These are phyloP conservation scores for Termitomyces sp. DNA, from an alignment of 768 basidiomycete species.

Conservation along the genomic window DNA sequence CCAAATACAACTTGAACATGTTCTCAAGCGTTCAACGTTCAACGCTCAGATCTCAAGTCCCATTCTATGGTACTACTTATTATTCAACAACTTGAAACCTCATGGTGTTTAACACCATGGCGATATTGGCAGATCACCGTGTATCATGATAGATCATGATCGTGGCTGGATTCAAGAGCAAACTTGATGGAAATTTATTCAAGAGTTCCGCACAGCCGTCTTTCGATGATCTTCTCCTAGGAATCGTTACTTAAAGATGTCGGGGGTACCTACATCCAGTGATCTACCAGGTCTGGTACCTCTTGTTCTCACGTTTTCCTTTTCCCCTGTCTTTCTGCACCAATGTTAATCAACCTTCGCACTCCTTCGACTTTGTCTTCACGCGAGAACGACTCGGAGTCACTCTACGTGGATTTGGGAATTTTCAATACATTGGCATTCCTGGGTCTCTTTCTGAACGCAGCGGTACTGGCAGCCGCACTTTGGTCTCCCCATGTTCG, in stretches of 20 bases:
- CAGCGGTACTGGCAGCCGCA: background rate
- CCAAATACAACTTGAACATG: too few relatives aligned
- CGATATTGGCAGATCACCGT: too few relatives aligned
- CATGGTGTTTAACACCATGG: too few relatives aligned
- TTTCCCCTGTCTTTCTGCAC: background rate
- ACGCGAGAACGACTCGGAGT: background rate
- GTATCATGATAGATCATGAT: background rate
- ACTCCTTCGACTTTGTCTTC: background rate
- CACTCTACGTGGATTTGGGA: background rate
- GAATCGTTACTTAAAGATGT: background rate
- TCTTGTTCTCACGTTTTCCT: background rate
- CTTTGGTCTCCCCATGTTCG: background rate
- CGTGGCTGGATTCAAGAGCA: background rate
- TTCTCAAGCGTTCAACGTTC: too few relatives aligned
- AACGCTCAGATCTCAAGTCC: too few relatives aligned
- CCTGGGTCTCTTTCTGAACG: background rate
- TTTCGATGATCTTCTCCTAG: background rate
- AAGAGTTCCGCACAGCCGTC: background rate
- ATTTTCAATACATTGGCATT: background rate
- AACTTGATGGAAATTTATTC: too few relatives aligned
- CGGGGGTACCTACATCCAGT: background rate
- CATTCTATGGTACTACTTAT: too few relatives aligned
- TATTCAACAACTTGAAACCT: too few relatives aligned
- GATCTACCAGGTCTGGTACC: background rate
- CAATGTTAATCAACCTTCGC: background rate